phyloP scores from a whole-genome alignment of 1,284 basidiomycete genomes.

The Abortiporus biennis region DNA sequence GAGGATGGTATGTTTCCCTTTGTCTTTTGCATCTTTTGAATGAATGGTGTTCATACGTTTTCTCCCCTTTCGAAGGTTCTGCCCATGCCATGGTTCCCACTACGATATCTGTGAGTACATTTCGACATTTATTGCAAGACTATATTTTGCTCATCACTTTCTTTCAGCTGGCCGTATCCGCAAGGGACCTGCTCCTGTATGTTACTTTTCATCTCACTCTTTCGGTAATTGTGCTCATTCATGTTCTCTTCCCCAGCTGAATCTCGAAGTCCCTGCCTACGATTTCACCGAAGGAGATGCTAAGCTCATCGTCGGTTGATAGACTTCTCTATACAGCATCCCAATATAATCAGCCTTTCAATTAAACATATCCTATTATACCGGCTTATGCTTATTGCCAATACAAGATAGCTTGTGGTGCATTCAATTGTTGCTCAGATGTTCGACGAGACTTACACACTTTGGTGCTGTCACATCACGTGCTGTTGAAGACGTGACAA shows the following conservation, averaged over 20 bases:
- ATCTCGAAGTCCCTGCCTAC: constrained; percentile 89
- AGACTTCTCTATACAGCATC: too few relatives aligned
- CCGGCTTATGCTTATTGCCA: too few relatives aligned
- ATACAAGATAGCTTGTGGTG: too few relatives aligned
- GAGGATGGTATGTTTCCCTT: constrained; percentile 73
- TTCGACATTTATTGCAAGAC: constrained; percentile 2
- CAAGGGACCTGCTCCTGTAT: constrained; percentile 90
- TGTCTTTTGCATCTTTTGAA: not conserved
- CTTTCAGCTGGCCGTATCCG: constrained; percentile 84
- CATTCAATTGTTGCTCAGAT: too few relatives aligned
- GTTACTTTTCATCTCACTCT: constrained; percentile 19
- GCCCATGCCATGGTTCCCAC: constrained; percentile 97
- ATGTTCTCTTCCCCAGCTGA: constrained; percentile 50
- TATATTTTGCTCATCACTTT: constrained; percentile 10
- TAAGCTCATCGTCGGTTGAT: constrained; percentile 90
- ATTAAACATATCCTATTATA: too few relatives aligned
- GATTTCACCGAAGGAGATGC: constrained; percentile 83
- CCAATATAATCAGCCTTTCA: too few relatives aligned
- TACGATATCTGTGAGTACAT: constrained; percentile 80
- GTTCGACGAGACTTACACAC: too few relatives aligned
- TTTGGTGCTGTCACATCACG: too few relatives aligned
- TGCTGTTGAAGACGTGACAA: too few relatives aligned
- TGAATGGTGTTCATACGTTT: constrained; percentile 10
- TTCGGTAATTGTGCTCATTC: not conserved
- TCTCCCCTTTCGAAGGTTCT: constrained; percentile 57